A percentile compares a stretch with the other conserved stretches of the same genome.
phyloP scores from a whole-genome alignment of 257 asterid genomes.

The Petunia axillaris region DNA sequence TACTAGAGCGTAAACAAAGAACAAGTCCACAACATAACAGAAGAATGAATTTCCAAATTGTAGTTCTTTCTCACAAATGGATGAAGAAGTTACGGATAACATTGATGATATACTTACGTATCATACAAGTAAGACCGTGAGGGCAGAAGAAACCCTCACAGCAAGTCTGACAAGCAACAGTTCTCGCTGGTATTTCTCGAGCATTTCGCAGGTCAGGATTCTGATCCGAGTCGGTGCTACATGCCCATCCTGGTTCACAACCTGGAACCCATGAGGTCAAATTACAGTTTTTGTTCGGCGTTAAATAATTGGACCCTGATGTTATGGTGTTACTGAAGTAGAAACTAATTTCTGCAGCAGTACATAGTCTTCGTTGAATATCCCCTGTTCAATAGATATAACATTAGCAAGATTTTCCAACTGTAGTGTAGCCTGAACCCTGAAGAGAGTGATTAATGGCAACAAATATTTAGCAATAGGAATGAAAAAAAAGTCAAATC shows the following conservation, averaged over 20 bases:
- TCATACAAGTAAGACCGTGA: constrained; percentile 97
- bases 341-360: constrained; percentile 82
- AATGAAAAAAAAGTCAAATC: constrained; percentile 7
- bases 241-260: constrained; percentile 98
- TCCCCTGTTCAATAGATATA: constrained; percentile 45
- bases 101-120: constrained; percentile 62
- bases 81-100: not conserved
- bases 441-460: constrained; percentile 24
- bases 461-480: constrained; percentile 1
- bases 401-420: not conserved
- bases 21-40: not conserved
- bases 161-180: constrained; percentile 64
- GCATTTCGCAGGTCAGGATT: constrained; percentile 63
- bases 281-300: constrained; percentile 85
- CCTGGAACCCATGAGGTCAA: constrained; percentile 81
- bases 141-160: constrained; percentile 98
- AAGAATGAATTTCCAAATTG: constrained; percentile 5
- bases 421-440: constrained; percentile 21
- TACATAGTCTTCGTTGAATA: constrained; percentile 71
- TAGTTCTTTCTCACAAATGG: constrained; percentile 10
- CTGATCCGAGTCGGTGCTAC: constrained; percentile 50
- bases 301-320: constrained; percentile 50
- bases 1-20: constrained; percentile 5
- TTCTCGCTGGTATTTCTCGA: constrained; percentile 61
- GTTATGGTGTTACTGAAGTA: constrained; percentile 50